Percentiles rank a stretch among this genome's conserved stretches.
Evolutionary conservation across 495 filamentous ascomycete genomes (phyloP).

Genomic region (Paragyromitra xinjiangensis): DNA sequence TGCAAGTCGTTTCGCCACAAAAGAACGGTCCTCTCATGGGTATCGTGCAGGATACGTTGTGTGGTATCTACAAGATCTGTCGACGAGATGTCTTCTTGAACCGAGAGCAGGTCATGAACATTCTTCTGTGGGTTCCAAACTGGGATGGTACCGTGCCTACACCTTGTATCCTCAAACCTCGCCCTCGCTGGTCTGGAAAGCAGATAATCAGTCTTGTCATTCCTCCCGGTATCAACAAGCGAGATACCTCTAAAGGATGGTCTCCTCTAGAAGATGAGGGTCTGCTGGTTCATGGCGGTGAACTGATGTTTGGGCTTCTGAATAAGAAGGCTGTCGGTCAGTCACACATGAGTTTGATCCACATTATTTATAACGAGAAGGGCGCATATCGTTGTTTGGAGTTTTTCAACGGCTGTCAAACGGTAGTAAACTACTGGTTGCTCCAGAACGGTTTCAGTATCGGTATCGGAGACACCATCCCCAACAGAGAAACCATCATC

Average conservation of each 20-base stretch:
- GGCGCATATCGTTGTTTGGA: conserved; percentile 82
- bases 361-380: conserved; percentile 95
- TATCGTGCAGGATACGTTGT: conserved; percentile 97
- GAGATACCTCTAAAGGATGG: conserved; percentile 67
- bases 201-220: conserved; percentile 95
- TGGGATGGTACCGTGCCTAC: conserved; percentile 96
- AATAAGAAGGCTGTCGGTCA: conserved; percentile 95
- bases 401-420: conserved; percentile 95
- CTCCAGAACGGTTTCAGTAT: conserved; percentile 98
- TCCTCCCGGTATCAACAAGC: conserved; percentile 82
- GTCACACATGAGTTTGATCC: conserved; percentile 83
- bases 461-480: conserved; percentile 98
- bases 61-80: conserved; percentile 95
- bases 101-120: conserved; percentile 90
- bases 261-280: conserved; percentile 80
- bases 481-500: conserved; percentile 80
- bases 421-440: conserved; percentile 95
- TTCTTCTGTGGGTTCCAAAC: conserved; percentile 94
- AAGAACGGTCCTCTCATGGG: conserved; percentile 98
- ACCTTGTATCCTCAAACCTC: conserved; percentile 89
- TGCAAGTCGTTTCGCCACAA: conserved; percentile 97
- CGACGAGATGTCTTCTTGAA: conserved; percentile 90
- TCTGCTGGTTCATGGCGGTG: conserved; percentile 81
- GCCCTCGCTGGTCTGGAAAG: conserved; percentile 97
- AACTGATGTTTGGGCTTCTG: conserved; percentile 88